Evolutionary conservation across 1,139 yeast species (phyloP), one percentile per base, ranked within the genome.

Genomic region (Scheffersomyces titani): DNA sequence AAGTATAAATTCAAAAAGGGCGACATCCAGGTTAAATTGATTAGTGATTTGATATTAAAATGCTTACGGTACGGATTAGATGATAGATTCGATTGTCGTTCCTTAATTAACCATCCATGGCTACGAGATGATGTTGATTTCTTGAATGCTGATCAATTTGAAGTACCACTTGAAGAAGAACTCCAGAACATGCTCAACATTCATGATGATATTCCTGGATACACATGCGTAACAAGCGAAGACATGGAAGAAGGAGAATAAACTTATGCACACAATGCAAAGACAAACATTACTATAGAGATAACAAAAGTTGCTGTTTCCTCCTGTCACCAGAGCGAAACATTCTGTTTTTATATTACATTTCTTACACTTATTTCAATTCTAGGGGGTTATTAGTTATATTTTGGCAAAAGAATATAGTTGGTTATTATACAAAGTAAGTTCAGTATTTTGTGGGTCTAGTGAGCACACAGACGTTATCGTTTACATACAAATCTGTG

Each of bases 11-110:
- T 88, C 66, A 65, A 62, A 47, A 56, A 54, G 24, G 55, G 61
- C 11, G 69, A 66, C 53, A 59, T 65, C 30, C 64, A 67, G 47
- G 66, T 67, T 47, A 59, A 57, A 50, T 62, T 68, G 51, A 57
- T 77, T 81, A 49, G 78, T 73, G 60, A 75, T 75, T 47, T 61
- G 84, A 92, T 47, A 69, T 75, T 54, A 82, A 84, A 63, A 74
- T 91, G 59, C 69, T 88, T 49, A 86, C 82, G 96, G 87, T 73
- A 93, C 93, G 18, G 96, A 94, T 36, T 92, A 91, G 44, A 83
- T 87, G 85, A 62, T 2, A 53, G 67, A 7, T 63, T 56, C 45
- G 67, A 63, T 51, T 63, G 65, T 47, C 54, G 55, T 19, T 59
- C 67, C 7, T 57, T 63, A 44, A 80, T 88, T 16, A 86, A 87